phyloP scores from a whole-genome alignment of 2,329 filamentous ascomycete species.

The Uncinocarpus reesii region DNA sequence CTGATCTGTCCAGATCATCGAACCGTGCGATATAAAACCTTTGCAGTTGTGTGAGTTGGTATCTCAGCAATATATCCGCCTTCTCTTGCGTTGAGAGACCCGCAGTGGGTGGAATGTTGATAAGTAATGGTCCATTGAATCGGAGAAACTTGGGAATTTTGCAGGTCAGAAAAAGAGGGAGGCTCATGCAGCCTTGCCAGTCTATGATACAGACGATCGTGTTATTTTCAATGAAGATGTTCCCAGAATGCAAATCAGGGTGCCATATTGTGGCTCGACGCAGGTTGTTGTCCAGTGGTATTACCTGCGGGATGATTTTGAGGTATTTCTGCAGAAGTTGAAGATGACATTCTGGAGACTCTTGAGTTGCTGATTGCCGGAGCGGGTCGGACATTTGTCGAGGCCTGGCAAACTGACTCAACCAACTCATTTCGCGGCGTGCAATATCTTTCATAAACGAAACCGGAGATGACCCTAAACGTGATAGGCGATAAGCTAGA shows the following conservation, averaged over 20 bases:
- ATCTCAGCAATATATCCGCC: conserved; percentile 15
- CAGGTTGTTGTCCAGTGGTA: conserved; percentile 21
- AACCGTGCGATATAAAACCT: conserved; percentile 14
- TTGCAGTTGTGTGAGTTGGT: conserved; percentile 18
- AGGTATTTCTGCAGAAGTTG: conserved; percentile 28
- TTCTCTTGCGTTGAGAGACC: conserved; percentile 17
- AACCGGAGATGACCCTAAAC: not conserved
- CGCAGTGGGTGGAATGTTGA: conserved; percentile 15
- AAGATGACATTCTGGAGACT: conserved; percentile 25
- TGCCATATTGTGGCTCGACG: conserved; percentile 30
- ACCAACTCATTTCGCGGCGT: conserved; percentile 28
- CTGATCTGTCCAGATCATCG: conserved; percentile 10
- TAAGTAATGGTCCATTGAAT: conserved; percentile 15
- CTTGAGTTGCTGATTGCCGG: conserved; percentile 16
- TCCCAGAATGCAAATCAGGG: conserved; percentile 31
- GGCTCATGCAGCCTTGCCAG: not conserved
- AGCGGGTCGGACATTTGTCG: not conserved
- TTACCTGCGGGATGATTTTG: conserved; percentile 23
- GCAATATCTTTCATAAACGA: conserved; percentile 25
- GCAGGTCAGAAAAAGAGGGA: conserved; percentile 1
- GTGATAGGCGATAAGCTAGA: not conserved
- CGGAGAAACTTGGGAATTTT: conserved; percentile 12
- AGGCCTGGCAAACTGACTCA: conserved; percentile 16
- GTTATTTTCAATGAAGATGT: conserved; percentile 29
- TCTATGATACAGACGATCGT: conserved; percentile 31